These are phyloP conservation scores for Globisporangium uncinulatum DNA, from an alignment of 352 stramenopile species.

Conservation along the genomic window DNA sequence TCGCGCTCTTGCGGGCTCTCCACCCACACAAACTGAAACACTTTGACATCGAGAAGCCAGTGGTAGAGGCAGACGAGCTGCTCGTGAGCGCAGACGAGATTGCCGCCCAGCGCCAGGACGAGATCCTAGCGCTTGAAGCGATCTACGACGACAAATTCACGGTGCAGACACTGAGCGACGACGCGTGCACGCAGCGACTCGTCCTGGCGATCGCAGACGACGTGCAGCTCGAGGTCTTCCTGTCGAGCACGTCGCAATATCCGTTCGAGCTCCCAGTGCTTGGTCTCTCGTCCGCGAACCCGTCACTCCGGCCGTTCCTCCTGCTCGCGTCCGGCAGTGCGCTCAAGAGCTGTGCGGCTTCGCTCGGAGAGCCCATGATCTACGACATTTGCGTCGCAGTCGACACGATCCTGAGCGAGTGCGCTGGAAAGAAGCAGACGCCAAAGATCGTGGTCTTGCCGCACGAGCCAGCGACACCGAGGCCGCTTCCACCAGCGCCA, in stretches of 20 bases:
- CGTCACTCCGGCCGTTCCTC: conserved; percentile 31
- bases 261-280: conserved; percentile 73
- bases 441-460: conserved; percentile 28
- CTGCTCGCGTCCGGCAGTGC: conserved; percentile 40
- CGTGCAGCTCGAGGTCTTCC: conserved; percentile 49
- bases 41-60: conserved; percentile 22
- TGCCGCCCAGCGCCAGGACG: conserved; percentile 50
- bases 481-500: not conserved
- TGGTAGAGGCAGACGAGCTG: not conserved
- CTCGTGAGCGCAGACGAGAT: conserved; percentile 36
- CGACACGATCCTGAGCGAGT: conserved; percentile 43
- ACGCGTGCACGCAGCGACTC: conserved; percentile 28
- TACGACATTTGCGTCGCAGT: conserved; percentile 76
- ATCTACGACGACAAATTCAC: conserved; percentile 78
- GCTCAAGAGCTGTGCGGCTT: conserved; percentile 41
- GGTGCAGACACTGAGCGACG: conserved; percentile 20
- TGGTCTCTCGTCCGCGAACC: conserved; percentile 33
- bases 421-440: conserved; percentile 17
- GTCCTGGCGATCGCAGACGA: conserved; percentile 41
- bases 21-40: conserved; percentile 38
- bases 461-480: conserved; percentile 10
- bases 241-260: conserved; percentile 49
- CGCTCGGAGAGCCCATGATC: conserved; percentile 70
- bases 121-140: conserved; percentile 72
- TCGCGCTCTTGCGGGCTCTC: conserved; percentile 33